Base-by-base conservation (phyloP, 495 filamentous ascomycete genomes). In the Hypomontagnella submonticulosa region DNA sequence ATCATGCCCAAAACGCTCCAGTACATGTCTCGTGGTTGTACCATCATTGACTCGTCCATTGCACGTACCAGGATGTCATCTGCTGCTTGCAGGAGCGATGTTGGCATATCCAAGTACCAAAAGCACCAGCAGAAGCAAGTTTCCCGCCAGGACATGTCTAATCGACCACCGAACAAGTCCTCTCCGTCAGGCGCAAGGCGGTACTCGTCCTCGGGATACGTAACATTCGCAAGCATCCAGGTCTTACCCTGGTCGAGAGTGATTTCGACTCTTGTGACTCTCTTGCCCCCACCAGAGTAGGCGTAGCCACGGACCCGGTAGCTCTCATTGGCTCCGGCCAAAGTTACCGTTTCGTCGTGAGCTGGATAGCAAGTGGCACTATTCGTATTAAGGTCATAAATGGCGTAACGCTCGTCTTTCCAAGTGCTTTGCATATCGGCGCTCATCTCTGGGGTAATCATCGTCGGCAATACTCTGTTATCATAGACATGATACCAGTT, bases 401-500 rank as follows among this genome's bases (percentile, higher is more conserved):
- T 98, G 9, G 93, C 93, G 72, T 97, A 97, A 40, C 93, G 83
- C 53, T 97, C 94, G 73, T 98, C 94, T 44, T 77, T 86, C 94
- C 94, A 98, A 83, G 88, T 91, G 4, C 88, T 85, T 0, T 87
- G 87, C 55, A 96, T 81, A 42, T 85, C 82, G 1, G 89, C 89
- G 38, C 91, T 84, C 76, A 90, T 89, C 61, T 97, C 93, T 0
- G 94, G 93, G 9, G 85, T 88, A 11, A 97, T 84, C 86, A 88
- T 94, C 0, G 92, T 97, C 12, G 94, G 94, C 44, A 98, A 76
- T 7, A 97, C 93, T 43, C 94, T 80, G 66, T 98, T 98, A 71
- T 98, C 94, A 70, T 96, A 92, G 54, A 96, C 92, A 74, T 98
- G 94, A 66, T 97, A 98, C 93, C 93, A 97, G 66, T 96, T 97